Conservation (phyloP, 192 early-diverging fungal species). For the Rhizophagus sp. region DNA sequence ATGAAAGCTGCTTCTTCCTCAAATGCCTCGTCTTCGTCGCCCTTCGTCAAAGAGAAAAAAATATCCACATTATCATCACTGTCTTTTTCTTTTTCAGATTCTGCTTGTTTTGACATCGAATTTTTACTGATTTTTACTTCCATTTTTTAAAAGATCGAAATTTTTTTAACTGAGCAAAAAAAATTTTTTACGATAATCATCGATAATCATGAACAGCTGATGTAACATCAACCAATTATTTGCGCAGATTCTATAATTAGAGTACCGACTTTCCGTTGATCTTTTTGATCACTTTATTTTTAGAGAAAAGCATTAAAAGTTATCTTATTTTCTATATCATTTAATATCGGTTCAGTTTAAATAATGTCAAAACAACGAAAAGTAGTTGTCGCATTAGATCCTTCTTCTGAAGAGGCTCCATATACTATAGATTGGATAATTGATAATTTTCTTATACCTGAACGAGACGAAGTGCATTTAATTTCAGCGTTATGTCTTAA, state of each 20-base stretch:
- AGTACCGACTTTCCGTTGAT: too few relatives aligned
- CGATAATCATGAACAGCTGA: too few relatives aligned
- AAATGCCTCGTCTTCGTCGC: not conserved
- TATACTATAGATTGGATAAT: constrained; percentile 44
- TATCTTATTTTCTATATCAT: too few relatives aligned
- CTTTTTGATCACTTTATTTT: too few relatives aligned
- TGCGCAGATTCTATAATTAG: too few relatives aligned
- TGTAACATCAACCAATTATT: too few relatives aligned
- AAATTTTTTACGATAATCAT: too few relatives aligned
- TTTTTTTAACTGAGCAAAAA: too few relatives aligned
- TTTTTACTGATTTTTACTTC: too few relatives aligned
- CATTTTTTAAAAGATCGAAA: not conserved
- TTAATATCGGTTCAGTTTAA: not conserved
- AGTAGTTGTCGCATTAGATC: constrained; percentile 43
- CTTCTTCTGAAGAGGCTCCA: constrained; percentile 36
- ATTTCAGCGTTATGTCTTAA: constrained; percentile 34
- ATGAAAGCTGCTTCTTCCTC: constrained; percentile 43
- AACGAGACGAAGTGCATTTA: constrained; percentile 35
- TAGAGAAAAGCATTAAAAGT: too few relatives aligned
- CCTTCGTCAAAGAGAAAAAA: not conserved
- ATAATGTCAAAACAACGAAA: not conserved
- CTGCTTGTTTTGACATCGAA: too few relatives aligned
- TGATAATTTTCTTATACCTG: constrained; percentile 37
- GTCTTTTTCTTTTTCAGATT: not conserved
- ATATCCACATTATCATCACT: constrained; percentile 1